phyloP scores from a whole-genome alignment of 805 yeast species.

The baker's yeast (Saccharomyces cerevisiae) region DNA sequence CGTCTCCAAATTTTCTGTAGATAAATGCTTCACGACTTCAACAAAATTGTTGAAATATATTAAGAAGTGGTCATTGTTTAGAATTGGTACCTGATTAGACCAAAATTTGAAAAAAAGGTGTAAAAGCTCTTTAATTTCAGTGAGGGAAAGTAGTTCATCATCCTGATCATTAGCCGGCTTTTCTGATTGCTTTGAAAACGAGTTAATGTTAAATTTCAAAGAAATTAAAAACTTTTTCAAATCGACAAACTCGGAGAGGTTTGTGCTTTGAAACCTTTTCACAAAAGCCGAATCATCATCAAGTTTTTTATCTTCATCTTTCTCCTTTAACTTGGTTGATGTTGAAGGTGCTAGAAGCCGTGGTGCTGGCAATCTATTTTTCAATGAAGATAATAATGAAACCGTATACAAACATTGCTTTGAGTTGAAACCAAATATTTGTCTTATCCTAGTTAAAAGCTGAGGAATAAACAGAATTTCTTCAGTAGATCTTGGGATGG shows the following conservation, averaged over 20 bases:
- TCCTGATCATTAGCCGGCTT: background rate
- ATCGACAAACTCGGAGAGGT: slow-evolving; percentile 26
- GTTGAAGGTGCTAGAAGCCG: slow-evolving; percentile 4
- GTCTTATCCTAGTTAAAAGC: slow-evolving; percentile 58
- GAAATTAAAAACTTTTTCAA: slow-evolving; percentile 17
- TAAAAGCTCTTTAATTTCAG: slow-evolving; percentile 53
- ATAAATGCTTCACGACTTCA: slow-evolving; percentile 6
- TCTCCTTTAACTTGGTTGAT: background rate
- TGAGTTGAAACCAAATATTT: slow-evolving; percentile 62
- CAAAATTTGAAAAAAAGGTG: slow-evolving; percentile 68
- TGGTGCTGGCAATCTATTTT: slow-evolving; percentile 43
- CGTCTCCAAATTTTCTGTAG: slow-evolving; percentile 1
- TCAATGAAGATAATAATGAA: slow-evolving; percentile 59
- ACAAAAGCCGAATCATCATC: slow-evolving; percentile 7
- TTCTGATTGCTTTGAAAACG: background rate
- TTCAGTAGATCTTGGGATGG: slow-evolving; percentile 70
- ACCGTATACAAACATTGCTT: slow-evolving; percentile 66
- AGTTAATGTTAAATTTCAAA: slow-evolving; percentile 17
- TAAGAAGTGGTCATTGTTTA: slow-evolving; percentile 64
- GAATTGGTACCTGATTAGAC: slow-evolving; percentile 61
- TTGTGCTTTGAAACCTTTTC: slow-evolving; percentile 11
- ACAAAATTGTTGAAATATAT: slow-evolving; percentile 38
- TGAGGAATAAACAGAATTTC: slow-evolving; percentile 72
- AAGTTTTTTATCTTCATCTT: background rate
- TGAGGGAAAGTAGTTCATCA: slow-evolving; percentile 8